A percentile compares a stretch with the other conserved stretches of the same genome.
These are phyloP conservation scores for Arthrobotrys conoides DNA, from an alignment of 2,329 filamentous ascomycete genomes.

Conservation along the genomic window DNA sequence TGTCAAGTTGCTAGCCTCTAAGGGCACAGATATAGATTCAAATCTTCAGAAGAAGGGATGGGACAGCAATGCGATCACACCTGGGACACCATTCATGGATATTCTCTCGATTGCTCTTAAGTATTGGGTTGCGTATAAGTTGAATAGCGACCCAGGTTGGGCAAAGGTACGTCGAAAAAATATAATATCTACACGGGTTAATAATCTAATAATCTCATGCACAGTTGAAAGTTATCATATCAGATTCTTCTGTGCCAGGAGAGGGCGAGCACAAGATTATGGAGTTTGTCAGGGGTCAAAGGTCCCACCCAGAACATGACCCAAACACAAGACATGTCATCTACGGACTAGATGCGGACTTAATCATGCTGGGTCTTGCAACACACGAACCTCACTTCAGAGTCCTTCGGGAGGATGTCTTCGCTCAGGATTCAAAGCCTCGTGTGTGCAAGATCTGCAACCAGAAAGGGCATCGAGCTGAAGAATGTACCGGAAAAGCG, in stretches of 20 bases:
- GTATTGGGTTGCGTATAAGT: constrained; percentile 98
- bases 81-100: constrained; percentile 95
- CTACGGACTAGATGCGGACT: constrained; percentile 95
- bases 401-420: constrained; percentile 96
- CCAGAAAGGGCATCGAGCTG: constrained; percentile 90
- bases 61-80: constrained; percentile 77
- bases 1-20: constrained; percentile 83
- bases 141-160: constrained; percentile 97
- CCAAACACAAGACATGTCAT: constrained; percentile 98
- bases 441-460: constrained; percentile 89
- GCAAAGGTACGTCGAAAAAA: constrained; percentile 71
- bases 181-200: neutral
- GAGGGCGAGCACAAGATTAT: constrained; percentile 99
- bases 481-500: constrained; percentile 83
- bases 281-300: constrained; percentile 95
- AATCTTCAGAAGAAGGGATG: constrained; percentile 87
- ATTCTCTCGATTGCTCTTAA: constrained; percentile 89
- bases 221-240: constrained; percentile 92
- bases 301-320: constrained; percentile 89
- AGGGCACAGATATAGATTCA: constrained; percentile 76
- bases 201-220: constrained; percentile 62
- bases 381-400: constrained; percentile 98
- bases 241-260: constrained; percentile 95
- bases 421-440: constrained; percentile 86
- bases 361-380: constrained; percentile 97